Base-by-base conservation (phyloP, 1,284 basidiomycete genomes). In the Ustilago lituana region DNA sequence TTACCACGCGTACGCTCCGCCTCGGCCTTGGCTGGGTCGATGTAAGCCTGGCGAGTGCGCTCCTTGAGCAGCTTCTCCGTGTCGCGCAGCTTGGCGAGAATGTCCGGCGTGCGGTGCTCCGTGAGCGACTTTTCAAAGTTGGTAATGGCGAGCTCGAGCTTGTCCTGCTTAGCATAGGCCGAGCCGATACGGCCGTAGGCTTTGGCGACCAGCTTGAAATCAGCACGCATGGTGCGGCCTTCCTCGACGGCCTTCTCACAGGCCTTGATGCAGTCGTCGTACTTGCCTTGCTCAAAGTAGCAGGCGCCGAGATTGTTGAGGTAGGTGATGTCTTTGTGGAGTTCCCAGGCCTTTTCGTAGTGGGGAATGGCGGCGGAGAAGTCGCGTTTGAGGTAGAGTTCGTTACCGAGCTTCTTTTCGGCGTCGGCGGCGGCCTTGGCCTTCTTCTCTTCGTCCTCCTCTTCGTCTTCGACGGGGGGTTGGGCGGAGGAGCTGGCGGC, bases 221-320 rank as follows among this genome's bases (percentile, higher is more conserved):
- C 86, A 5, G 86, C 85, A 24, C 86, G 83, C 53, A 85, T 76
- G 24, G 84, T 83, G 71, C 94, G 89, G 33, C 93, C 95, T 82
- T 97, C 91, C 26, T 98, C 95, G 37, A 94, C 90, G 19, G 96
- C 96, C 84, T 93, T 93, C 79, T 96, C 89, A 81, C 93, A 96
- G 0, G 89, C 89, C 83, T 94, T 91, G 78, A 98, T 95, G 66
- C 89, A 89, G 82, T 92, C 90, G 84, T 93, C 90, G 78, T 90
- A 97, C 24, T 97, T 89, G 22, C 89, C 93, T 83, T 94, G 87
- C 84, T 99, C 96, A 76, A 94, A 95, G 84, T 95, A 91, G 29
- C 89, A 93, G 49, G 95, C 94, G 89, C 79, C 81, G 31, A 82
- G 68, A 54, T 82, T 82, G 76, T 80, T 82, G 52, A 98, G 85